These are phyloP conservation scores for Curvularia sp. DNA, from an alignment of 2,329 filamentous ascomycete species.

Conservation along the genomic window DNA sequence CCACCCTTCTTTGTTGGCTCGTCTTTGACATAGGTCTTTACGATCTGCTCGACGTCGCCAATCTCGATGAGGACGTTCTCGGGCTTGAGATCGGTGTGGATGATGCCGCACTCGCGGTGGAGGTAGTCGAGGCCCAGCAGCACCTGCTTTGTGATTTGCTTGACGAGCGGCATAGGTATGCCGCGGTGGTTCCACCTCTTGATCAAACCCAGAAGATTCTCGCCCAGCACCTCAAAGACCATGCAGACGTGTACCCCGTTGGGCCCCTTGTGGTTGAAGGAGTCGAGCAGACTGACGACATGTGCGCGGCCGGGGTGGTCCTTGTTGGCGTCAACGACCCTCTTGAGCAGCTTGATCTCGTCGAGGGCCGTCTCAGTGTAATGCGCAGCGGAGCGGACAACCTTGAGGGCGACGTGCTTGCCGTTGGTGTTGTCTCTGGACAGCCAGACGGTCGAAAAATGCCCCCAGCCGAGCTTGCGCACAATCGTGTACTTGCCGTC, in stretches of 20 bases:
- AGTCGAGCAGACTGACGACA: constrained; percentile 94
- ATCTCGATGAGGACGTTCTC: constrained; percentile 99
- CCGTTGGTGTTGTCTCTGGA: constrained; percentile 83
- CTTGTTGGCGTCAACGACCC: constrained; percentile 94
- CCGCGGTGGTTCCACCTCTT: constrained; percentile 98
- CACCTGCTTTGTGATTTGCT: constrained; percentile 98
- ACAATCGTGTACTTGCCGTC: constrained; percentile 96
- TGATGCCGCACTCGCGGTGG: constrained; percentile 97
- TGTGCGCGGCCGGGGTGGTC: constrained; percentile 93
- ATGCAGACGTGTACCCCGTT: constrained; percentile 98
- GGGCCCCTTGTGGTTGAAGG: constrained; percentile 96
- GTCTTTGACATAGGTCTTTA: constrained; percentile 92
- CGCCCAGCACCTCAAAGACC: constrained; percentile 97
- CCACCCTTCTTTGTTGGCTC: constrained; percentile 70
- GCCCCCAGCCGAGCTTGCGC: constrained; percentile 96
- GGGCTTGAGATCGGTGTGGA: constrained; percentile 96
- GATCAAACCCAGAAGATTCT: constrained; percentile 93
- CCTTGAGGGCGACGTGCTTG: constrained; percentile 97
- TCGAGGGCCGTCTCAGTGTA: constrained; percentile 99
- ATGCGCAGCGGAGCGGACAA: constrained; percentile 95
- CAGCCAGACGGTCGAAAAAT: constrained; percentile 96
- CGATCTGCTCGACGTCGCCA: constrained; percentile 97
- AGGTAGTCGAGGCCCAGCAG: constrained; percentile 94
- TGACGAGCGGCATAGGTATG: constrained; percentile 94
- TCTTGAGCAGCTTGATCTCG: constrained; percentile 97